Conservation (phyloP, 768 basidiomycete genomes). For the Russula brevipes region DNA sequence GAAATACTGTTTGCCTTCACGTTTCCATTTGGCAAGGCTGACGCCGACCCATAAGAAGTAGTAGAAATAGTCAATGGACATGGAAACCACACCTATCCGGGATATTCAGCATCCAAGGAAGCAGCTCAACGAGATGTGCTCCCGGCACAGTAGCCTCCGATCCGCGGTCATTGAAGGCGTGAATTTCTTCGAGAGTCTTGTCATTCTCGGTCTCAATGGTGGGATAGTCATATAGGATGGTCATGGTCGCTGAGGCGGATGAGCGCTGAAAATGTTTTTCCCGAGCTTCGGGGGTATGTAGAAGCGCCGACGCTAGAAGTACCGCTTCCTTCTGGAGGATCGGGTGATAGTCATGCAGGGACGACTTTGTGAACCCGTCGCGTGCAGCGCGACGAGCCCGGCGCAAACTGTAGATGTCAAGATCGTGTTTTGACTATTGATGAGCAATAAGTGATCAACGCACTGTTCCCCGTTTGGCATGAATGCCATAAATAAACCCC, state of each 20-base stretch:
- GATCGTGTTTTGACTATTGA: not conserved
- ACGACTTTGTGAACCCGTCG: slow-evolving; percentile 3
- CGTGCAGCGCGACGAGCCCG: slow-evolving; percentile 11
- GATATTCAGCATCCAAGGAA: slow-evolving; percentile 21
- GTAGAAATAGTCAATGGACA: not conserved
- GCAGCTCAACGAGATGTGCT: slow-evolving; percentile 23
- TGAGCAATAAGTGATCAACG: not conserved
- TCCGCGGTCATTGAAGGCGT: not conserved
- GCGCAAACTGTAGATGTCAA: slow-evolving; percentile 3
- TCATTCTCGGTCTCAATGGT: slow-evolving; percentile 6
- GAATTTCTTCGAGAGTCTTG: not conserved
- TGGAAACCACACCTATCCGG: not conserved
- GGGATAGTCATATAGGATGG: slow-evolving; percentile 5
- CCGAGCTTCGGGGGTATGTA: not conserved
- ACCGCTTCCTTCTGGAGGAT: slow-evolving; percentile 6
- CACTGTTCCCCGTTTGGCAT: not conserved
- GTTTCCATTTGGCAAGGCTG: too few relatives aligned
- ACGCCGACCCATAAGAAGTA: too few relatives aligned
- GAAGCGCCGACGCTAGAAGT: not conserved
- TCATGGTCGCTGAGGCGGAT: not conserved
- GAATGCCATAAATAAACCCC: not conserved
- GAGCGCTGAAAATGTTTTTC: slow-evolving; percentile 4
- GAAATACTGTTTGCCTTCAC: not conserved
- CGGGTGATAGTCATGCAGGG: not conserved
- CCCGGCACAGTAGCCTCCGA: slow-evolving; percentile 17